Conservation (phyloP, 2,329 filamentous ascomycete genomes). For the Phialemonium atrogriseum region DNA sequence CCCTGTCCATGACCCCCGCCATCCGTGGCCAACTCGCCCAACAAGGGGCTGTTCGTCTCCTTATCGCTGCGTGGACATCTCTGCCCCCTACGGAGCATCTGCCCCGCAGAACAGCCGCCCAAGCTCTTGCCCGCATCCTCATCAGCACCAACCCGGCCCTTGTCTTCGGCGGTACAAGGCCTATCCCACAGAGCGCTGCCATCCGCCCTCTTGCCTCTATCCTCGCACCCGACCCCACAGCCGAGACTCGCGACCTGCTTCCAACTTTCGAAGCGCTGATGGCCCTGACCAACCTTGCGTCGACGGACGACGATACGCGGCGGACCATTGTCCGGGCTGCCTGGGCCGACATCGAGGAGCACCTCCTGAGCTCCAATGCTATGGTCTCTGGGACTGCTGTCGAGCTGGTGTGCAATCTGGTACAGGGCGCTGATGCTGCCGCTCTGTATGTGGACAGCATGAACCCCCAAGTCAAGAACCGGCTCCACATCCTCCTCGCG, state of each 20-base stretch:
- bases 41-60: constrained; percentile 83
- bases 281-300: constrained; percentile 89
- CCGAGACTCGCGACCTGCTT: constrained; percentile 66
- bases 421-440: constrained; percentile 58
- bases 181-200: constrained; percentile 67
- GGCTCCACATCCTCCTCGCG: constrained; percentile 77
- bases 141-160: constrained; percentile 80
- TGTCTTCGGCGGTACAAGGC: constrained; percentile 71
- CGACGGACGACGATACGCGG: constrained; percentile 59
- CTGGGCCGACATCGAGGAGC: constrained; percentile 73
- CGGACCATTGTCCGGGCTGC: constrained; percentile 63
- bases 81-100: constrained; percentile 43
- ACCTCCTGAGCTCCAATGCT: constrained; percentile 67
- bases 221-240: constrained; percentile 54
- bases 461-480: constrained; percentile 54
- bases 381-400: constrained; percentile 75
- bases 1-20: constrained; percentile 65
- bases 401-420: constrained; percentile 87
- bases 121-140: constrained; percentile 74
- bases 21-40: constrained; percentile 77
- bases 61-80: constrained; percentile 63
- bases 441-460: constrained; percentile 61
- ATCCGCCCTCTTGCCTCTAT: constrained; percentile 74
- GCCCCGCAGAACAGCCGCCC: constrained; percentile 56
- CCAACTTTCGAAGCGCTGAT: constrained; percentile 86